A percentile compares a stretch with the other conserved stretches of the same genome.
Conservation (phyloP, 2,329 filamentous ascomycete species). For the Aspergillus brasiliensis region DNA sequence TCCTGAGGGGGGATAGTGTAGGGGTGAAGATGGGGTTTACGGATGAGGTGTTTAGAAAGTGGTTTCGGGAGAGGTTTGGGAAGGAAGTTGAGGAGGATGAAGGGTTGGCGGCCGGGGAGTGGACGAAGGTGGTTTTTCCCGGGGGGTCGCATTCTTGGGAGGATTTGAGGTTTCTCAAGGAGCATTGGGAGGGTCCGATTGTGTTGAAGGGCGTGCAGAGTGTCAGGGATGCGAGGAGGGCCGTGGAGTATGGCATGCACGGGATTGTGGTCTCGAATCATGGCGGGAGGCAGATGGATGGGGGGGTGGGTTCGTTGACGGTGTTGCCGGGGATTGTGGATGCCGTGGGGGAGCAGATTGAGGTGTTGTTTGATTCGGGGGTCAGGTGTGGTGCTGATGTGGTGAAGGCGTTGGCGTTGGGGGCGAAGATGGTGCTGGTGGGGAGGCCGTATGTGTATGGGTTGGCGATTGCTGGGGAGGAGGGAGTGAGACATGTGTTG, state of each 20-base stretch:
- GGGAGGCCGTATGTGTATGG: conserved; percentile 59
- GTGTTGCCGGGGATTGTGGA: conserved; percentile 59
- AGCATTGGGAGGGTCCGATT: conserved; percentile 65
- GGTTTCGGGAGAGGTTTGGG: conserved; percentile 52
- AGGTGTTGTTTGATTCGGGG: conserved; percentile 52
- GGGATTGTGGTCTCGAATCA: conserved; percentile 55
- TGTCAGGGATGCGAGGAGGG: conserved; percentile 48
- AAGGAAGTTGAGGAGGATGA: conserved; percentile 49
- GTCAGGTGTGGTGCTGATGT: conserved; percentile 50
- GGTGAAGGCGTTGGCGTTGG: conserved; percentile 52
- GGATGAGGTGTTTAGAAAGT: conserved; percentile 65
- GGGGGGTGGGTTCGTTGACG: conserved; percentile 48
- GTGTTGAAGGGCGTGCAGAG: conserved; percentile 60
- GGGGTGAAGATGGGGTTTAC: conserved; percentile 65
- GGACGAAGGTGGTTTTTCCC: conserved; percentile 56
- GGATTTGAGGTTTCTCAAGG: conserved; percentile 57
- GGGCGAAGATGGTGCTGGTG: conserved; percentile 57
- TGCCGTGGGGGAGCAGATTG: conserved; percentile 33
- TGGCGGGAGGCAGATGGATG: conserved; percentile 52
- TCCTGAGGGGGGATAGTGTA: conserved; percentile 32
- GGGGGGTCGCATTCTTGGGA: conserved; percentile 61
- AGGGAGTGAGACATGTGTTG: conserved; percentile 56
- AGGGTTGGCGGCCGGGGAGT: conserved; percentile 50
- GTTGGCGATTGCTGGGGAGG: conserved; percentile 55
- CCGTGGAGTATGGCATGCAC: conserved; percentile 47